Evolutionary conservation across 2,329 filamentous ascomycete genomes (phyloP), one percentile per base, ranked within the genome.

Genomic region (Aplosporella prunicola): DNA sequence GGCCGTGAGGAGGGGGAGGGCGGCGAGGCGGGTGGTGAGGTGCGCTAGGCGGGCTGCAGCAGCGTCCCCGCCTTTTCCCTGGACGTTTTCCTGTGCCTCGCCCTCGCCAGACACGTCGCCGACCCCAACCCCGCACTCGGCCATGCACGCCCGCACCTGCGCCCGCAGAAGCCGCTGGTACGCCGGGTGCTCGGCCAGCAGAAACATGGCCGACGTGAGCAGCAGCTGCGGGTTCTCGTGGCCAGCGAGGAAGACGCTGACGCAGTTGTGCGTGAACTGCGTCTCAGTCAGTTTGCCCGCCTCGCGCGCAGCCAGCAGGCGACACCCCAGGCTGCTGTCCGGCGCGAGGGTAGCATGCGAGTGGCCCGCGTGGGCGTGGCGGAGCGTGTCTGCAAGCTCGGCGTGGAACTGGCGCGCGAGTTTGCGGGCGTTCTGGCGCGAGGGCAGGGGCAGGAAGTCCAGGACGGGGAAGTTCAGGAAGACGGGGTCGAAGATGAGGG

Each of bases 1-100:
- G 1, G 67, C 52, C 1, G 60, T 66, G 5, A 71, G 51, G 20
- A 59, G 57, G 0, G 67, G 65, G 18, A 68, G 51, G 22, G 55
- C 51, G 27, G 60, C 52, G 16, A 62, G n/a, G n/a, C n/a, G n/a
- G n/a, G n/a, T n/a, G n/a, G n/a, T n/a, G n/a, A n/a, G n/a, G n/a
- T n/a, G n/a, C n/a, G n/a, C n/a, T n/a, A n/a, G n/a, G n/a, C n/a
- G n/a, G n/a, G n/a, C n/a, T n/a, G n/a, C n/a, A n/a, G n/a, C n/a
- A n/a, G n/a, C n/a, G n/a, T n/a, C n/a, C n/a, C n/a, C n/a, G n/a
- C n/a, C n/a, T n/a, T n/a, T n/a, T n/a, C n/a, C n/a, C n/a, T n/a
- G n/a, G n/a, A n/a, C 15, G 9, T 26, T 14, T 23, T 41, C 27
- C 4, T 24, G 2, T 28, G 25, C n/a, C n/a, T n/a, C n/a, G n/a